A percentile compares a stretch with the other conserved stretches of the same genome.
Conservation (phyloP, 176 grass and related monocot genomes). For the Carex kokanica region DNA sequence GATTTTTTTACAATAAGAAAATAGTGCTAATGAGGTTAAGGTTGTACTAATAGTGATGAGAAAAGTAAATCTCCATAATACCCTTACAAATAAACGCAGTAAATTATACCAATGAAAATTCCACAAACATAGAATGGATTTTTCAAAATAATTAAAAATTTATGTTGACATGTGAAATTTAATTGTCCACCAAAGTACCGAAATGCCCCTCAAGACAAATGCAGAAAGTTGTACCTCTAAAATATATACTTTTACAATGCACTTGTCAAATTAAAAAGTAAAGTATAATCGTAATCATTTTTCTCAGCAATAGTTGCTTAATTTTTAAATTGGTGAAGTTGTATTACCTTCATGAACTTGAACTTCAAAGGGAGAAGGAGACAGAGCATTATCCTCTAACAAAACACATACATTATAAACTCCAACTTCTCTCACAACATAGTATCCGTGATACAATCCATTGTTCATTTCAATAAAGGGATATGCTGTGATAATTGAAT, state of each 20-base stretch:
- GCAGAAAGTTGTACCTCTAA: background rate
- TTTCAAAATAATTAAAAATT: background rate
- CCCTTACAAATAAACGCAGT: background rate
- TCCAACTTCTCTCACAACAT: conserved; percentile 43
- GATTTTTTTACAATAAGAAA: background rate
- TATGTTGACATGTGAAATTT: background rate
- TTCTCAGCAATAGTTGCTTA: background rate
- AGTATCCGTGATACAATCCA: conserved; percentile 54
- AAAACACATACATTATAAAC: conserved; percentile 52
- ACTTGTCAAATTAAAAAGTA: background rate
- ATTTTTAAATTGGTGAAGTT: background rate
- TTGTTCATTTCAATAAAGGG: conserved; percentile 47
- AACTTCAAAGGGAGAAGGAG: conserved; percentile 61
- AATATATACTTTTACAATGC: background rate
- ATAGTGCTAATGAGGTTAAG: background rate
- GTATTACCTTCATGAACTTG: conserved; percentile 47
- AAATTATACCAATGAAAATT: background rate
- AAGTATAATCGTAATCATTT: too few relatives aligned
- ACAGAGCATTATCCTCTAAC: conserved; percentile 40
- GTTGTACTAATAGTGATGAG: background rate
- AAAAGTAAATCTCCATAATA: background rate
- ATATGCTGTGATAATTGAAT: conserved; percentile 15
- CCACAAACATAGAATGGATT: background rate
- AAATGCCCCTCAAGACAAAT: background rate
- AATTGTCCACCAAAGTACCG: background rate